A percentile compares a stretch with the other conserved stretches of the same genome.
phyloP scores from a whole-genome alignment of 2,329 filamentous ascomycete genomes.

The Fusarium robinianum region DNA sequence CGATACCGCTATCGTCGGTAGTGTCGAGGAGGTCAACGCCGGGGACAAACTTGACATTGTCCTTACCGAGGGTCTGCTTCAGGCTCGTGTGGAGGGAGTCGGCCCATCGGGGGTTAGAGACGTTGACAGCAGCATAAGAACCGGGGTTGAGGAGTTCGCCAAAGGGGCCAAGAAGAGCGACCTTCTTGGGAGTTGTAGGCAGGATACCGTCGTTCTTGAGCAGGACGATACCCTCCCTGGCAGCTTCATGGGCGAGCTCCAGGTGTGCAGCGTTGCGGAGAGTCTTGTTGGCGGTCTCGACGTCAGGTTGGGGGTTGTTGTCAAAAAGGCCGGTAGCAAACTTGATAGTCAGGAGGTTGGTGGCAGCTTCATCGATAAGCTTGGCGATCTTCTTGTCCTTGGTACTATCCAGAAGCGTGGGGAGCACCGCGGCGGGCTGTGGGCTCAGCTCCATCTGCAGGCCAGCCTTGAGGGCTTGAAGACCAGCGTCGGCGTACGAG shows the following conservation, averaged over 20 bases:
- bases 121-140: slow-evolving; percentile 27
- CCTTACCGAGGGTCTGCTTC: slow-evolving; percentile 17
- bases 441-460: slow-evolving; percentile 39
- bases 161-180: slow-evolving; percentile 32
- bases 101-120: slow-evolving; percentile 20
- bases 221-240: slow-evolving; percentile 53
- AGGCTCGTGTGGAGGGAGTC: slow-evolving; percentile 23
- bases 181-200: slow-evolving; percentile 51
- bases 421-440: slow-evolving; percentile 28
- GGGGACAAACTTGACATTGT: slow-evolving; percentile 22
- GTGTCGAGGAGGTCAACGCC: slow-evolving; percentile 24
- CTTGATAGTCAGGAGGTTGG: slow-evolving; percentile 38
- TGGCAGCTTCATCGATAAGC: slow-evolving; percentile 35
- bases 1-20: slow-evolving; percentile 21
- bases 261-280: slow-evolving; percentile 16
- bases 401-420: slow-evolving; percentile 26
- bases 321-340: slow-evolving; percentile 38
- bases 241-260: slow-evolving; percentile 16
- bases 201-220: slow-evolving; percentile 63
- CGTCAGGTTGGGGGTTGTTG: slow-evolving; percentile 28
- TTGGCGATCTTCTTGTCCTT: slow-evolving; percentile 29
- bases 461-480: slow-evolving; percentile 35
- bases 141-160: slow-evolving; percentile 33
- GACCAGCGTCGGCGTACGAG: slow-evolving; percentile 35
- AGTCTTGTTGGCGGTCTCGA: slow-evolving; percentile 20